Evolutionary conservation across 2,329 filamentous ascomycete genomes (phyloP), one percentile per base, ranked within the genome.

Genomic region (Aspergillus eucalypticola): DNA sequence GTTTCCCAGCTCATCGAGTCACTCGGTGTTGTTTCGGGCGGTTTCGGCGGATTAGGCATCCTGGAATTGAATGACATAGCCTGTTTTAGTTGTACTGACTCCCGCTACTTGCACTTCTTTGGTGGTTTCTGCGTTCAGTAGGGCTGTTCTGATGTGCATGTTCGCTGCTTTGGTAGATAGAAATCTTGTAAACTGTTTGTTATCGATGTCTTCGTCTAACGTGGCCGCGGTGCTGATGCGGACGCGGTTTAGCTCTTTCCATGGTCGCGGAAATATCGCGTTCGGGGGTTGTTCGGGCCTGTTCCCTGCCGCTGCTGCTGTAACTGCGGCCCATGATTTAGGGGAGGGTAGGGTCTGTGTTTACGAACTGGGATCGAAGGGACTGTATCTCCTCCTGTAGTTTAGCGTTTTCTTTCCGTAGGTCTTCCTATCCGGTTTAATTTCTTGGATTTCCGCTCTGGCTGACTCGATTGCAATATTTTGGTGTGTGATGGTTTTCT

Each of bases 161-260:
- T 27, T 27, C 25, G 25, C 25, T 27, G 25, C 25, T 27, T 27
- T 1, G 6, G 25, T 7, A 27, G 25, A 6, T 27, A 27, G 25
- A 8, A 27, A 27, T 27, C 25, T 27, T 27, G 25, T 27, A 1
- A 7, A 27, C 25, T 2, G 25, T 27, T 27, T 1, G 6, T 27
- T 29, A 29, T 29, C 42, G 19, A 44, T 54, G 11, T 59, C 55
- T 4, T 58, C 11, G 17, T 64, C 63, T 19, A 63, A 53, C 27
- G 42, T 55, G 8, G 44, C 59, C 23, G 60, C 59, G 3, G 64
- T 66, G 39, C 60, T 66, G 48, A 65, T 67, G 46, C 59, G 54
- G 38, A 66, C 42, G 48, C 59, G 65, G 35, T 65, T 61, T 4
- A 19, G 29, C 11, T 67, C 58, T 39, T 61, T 67, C 11, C 59